Evolutionary conservation across 192 early-diverging fungal species (phyloP).

Genomic region (Allomyces arbusculus): DNA sequence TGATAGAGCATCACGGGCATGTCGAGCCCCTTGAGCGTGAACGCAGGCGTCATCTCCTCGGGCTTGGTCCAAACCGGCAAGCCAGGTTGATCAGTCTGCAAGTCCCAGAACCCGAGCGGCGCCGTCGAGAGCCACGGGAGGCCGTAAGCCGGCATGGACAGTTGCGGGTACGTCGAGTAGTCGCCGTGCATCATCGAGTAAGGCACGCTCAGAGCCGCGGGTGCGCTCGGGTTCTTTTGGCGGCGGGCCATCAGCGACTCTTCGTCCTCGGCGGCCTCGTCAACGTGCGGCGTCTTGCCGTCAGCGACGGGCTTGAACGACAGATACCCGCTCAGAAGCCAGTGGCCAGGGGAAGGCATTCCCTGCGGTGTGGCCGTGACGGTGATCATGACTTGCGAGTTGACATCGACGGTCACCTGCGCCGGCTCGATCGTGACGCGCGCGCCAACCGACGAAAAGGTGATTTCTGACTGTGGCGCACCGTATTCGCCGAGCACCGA

Average conservation of each 20-base stretch:
- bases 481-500: slow-evolving; percentile 16
- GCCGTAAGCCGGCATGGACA: neutral
- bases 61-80: neutral
- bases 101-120: neutral
- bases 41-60: neutral
- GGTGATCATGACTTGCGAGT: no score
- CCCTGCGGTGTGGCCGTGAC: neutral
- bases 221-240: neutral
- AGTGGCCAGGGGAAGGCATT: neutral
- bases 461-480: neutral
- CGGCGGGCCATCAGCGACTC: no score
- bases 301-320: neutral
- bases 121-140: neutral
- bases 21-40: neutral
- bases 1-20: neutral
- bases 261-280: no score
- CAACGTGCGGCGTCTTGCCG: neutral
- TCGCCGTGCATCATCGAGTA: neutral
- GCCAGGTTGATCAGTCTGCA: neutral
- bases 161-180: neutral
- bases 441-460: neutral
- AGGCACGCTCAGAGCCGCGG: neutral
- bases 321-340: neutral
- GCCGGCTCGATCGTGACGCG: neutral
- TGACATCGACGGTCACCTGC: no score